A percentile compares a stretch with the other conserved stretches of the same genome.
Conservation (phyloP, 768 basidiomycete genomes). For the Crucibulum laeve region DNA sequence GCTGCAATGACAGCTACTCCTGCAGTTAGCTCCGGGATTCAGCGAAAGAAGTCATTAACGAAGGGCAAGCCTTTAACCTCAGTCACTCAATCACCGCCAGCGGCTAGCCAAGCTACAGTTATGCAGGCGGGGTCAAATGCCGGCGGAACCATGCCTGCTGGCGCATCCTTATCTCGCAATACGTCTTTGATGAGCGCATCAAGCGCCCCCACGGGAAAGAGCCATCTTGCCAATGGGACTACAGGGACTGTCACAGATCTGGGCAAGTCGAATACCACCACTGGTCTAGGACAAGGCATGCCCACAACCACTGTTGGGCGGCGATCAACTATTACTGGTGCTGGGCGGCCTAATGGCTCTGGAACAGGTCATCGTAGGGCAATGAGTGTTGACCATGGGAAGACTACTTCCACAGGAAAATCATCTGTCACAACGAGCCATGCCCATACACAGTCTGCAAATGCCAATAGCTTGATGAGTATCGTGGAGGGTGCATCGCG, state of each 20-base stretch:
- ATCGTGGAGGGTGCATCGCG: constrained; percentile 61
- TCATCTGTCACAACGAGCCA: too few relatives aligned
- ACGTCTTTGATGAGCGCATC: constrained; percentile 25
- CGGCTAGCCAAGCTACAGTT: too few relatives aligned
- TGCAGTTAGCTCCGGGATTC: not conserved
- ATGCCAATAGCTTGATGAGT: constrained; percentile 52
- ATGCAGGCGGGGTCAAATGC: constrained; percentile 14
- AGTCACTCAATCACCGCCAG: too few relatives aligned
- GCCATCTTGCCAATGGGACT: not conserved
- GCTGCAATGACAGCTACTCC: not conserved
- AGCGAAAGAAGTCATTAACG: not conserved
- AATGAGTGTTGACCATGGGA: constrained; percentile 1
- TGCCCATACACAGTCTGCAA: not conserved
- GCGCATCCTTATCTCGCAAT: constrained; percentile 19
- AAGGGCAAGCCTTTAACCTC: not conserved
- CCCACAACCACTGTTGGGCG: not conserved
- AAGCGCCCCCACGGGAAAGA: constrained; percentile 18
- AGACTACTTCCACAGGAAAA: not conserved
- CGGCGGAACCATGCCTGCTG: constrained; percentile 13
- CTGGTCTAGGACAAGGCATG: constrained; percentile 14
- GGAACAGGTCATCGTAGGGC: not conserved
- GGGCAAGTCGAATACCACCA: not conserved
- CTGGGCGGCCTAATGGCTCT: not conserved
- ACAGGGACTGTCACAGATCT: not conserved
- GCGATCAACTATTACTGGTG: not conserved